phyloP scores from a whole-genome alignment of 2,329 filamentous ascomycete genomes.

The Pseudogymnoascus sp. region DNA sequence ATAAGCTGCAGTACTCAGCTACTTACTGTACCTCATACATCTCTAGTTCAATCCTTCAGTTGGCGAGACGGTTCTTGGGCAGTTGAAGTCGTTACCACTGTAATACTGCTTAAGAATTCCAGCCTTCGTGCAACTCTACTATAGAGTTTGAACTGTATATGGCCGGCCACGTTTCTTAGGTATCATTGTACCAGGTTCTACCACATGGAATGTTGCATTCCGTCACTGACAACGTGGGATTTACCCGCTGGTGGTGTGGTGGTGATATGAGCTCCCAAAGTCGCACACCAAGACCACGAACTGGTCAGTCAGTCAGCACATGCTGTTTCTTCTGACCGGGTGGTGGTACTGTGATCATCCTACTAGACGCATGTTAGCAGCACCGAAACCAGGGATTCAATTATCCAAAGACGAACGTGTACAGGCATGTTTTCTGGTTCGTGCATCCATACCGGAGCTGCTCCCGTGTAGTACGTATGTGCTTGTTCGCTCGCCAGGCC shows the following conservation, averaged over 20 bases:
- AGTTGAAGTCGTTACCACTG: neutral
- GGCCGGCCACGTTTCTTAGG: neutral
- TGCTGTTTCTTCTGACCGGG: neutral
- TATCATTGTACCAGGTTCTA: neutral
- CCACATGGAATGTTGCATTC: neutral
- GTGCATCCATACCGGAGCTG: neutral
- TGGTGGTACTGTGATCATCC: neutral
- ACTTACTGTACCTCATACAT: neutral
- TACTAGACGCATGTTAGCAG: neutral
- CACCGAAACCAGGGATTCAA: neutral
- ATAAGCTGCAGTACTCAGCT: neutral
- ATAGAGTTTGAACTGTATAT: neutral
- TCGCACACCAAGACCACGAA: neutral
- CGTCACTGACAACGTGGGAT: neutral
- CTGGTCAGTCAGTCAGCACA: neutral
- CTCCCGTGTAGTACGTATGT: neutral
- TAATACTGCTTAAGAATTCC: neutral
- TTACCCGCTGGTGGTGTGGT: neutral
- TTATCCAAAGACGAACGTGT: neutral
- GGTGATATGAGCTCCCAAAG: neutral
- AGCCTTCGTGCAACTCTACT: neutral
- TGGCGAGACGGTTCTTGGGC: neutral
- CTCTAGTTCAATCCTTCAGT: neutral
- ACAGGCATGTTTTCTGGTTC: neutral
- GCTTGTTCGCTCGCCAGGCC: neutral